Evolutionary conservation across 2,329 filamentous ascomycete species (phyloP), one percentile per base, ranked within the genome.

Genomic region (Claviceps sp.): DNA sequence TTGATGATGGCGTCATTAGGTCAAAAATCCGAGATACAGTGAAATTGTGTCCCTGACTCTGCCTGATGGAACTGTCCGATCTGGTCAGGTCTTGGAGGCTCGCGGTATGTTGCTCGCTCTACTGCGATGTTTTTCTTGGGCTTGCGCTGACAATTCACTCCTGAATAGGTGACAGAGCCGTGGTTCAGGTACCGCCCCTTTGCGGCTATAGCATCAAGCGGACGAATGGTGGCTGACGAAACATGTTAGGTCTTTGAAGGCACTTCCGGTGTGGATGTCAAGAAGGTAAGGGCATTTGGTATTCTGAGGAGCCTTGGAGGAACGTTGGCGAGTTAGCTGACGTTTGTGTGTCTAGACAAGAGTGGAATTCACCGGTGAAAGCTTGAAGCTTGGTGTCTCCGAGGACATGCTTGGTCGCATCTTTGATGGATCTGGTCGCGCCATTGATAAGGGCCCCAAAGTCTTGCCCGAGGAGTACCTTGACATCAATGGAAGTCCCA

Each of bases 401-500:
- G 94, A 98, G 74, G 93, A 98, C 76, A 98, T 98, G 93, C 74
- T 98, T 72, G 93, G 93, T 59, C 91, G 94, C 75, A 89, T 97
- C 70, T 98, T 98, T 67, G 90, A 98, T 75, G 93, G 93, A 64
- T 97, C 93, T 55, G 93, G 93, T 66, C 86, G 91, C 70, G 87
- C 94, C 61, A 98, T 98, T 69, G 93, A 98, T 75, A 98, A 97
- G 76, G 93, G 94, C 51, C 93, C 93, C 56, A 97, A 96, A 76
- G 93, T 98, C 63, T 75, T 98, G 59, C 90, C 93, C 50, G 93
- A 98, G 72, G 93, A 98, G 63, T 98, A 95, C 70, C 78, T 98
- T 62, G 94, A 98, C 70, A 98, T 98, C 75, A 98, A 98, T 76
- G 93, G 93, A 67, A 93, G 84, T 70, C 91, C 93, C 54, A 98